Evolutionary conservation across 371 early-diverging fungal genomes (phyloP).

Genomic region (Mortierella sp.): DNA sequence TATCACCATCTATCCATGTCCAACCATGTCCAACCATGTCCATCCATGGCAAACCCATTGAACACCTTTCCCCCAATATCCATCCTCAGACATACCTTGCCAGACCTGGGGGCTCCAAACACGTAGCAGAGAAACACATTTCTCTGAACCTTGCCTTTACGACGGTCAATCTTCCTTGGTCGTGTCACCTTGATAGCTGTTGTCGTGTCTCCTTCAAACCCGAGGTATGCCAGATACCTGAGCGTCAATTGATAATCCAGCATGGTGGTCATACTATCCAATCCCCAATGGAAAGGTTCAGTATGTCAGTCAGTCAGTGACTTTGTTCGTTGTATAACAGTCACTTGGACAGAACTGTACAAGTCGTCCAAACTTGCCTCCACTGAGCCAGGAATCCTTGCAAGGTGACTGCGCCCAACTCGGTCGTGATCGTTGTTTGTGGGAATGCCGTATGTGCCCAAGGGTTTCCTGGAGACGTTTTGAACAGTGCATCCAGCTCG

Average conservation of each 20-base stretch:
- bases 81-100: conserved; percentile 73
- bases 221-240: conserved; percentile 94
- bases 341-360: too few relatives aligned
- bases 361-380: conserved; percentile 76
- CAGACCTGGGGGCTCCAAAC: conserved; percentile 92
- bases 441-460: conserved; percentile 90
- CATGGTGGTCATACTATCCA: conserved; percentile 95
- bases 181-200: conserved; percentile 76
- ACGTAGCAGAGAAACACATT: conserved; percentile 94
- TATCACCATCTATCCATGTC: not conserved
- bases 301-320: too few relatives aligned
- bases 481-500: conserved; percentile 90
- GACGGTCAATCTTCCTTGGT: conserved; percentile 74
- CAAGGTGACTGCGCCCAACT: conserved; percentile 88
- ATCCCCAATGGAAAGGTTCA: not conserved
- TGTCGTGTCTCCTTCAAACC: conserved; percentile 86
- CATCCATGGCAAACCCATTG: not conserved
- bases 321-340: too few relatives aligned
- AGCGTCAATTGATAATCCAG: conserved; percentile 89
- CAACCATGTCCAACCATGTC: not conserved
- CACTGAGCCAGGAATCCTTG: conserved; percentile 98
- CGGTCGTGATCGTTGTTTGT: conserved; percentile 91
- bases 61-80: not conserved
- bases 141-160: conserved; percentile 85
- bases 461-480: conserved; percentile 89